Base-by-base conservation (phyloP, 805 yeast genomes). In the Spathaspora passalidarum region DNA sequence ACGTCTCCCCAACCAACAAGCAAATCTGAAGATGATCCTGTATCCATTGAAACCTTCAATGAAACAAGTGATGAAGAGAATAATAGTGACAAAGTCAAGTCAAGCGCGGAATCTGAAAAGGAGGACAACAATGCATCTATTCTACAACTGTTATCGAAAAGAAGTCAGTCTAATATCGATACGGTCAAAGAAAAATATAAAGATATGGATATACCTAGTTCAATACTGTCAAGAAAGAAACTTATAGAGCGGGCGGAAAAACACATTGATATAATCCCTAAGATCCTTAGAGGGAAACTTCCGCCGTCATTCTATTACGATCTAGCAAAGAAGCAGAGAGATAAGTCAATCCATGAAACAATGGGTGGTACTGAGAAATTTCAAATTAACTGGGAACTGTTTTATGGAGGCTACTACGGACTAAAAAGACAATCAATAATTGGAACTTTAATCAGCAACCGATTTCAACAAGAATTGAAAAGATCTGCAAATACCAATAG, bases 371-470 rank as follows among this genome's bases (percentile, higher is more conserved):
- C 62, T 19, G 84, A 79, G 44, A 65, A 80, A 20, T 65, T 75
- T 51, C 66, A 65, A 13, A 54, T 81, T 8, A 72, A 78, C 16
- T 73, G 81, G 62, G 51, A 61, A 13, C 55, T 60, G 26, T 81
- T 76, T 54, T 56, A 66, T 2, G 81, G 80, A 21, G 91, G 92
- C 0, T 85, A 73, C 55, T 75, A 75, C 49, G 92, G 91, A 0
- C 59, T 77, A 26, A 71, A 69, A 49, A 66, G 91, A 45, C 86
- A 84, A 50, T 64, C 73, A 45, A 58, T 67, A 13, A 70, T 84
- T 1, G 75, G 84, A 1, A 56, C 65, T 22, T 52, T 67, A 35
- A 74, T 85, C 13, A 47, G 62, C n/a, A 56, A 59, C 1, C 49
- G 55, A 10, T 72, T 62, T 43, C 57, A 59, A 19, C 44, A 53